Evolutionary conservation across 2,329 filamentous ascomycete genomes (phyloP).

Genomic region (Coleophoma cylindrospora): DNA sequence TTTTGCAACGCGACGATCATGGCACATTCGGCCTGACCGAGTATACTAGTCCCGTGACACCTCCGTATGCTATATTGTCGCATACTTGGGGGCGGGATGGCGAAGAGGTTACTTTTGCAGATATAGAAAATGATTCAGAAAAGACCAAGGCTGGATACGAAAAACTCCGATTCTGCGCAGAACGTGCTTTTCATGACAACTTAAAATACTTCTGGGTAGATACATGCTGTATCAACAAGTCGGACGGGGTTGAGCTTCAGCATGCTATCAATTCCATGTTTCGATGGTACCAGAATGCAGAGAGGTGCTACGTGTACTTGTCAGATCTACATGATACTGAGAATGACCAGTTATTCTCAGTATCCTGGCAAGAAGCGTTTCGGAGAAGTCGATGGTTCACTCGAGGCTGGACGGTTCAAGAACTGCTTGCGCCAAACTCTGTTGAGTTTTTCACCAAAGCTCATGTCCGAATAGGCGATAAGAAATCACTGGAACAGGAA

Average conservation of each 20-base stretch:
- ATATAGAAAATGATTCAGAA: conserved; percentile 2
- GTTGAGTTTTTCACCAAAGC: background rate
- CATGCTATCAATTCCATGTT: background rate
- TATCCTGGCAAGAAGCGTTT: background rate
- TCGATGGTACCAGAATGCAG: background rate
- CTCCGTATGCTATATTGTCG: conserved; percentile 16
- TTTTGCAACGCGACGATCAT: conserved; percentile 5
- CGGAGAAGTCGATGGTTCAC: background rate
- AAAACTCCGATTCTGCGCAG: conserved; percentile 8
- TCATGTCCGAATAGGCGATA: background rate
- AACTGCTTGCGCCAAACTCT: conserved; percentile 1
- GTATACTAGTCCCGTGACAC: conserved; percentile 12
- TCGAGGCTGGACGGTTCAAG: background rate
- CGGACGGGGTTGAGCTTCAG: background rate
- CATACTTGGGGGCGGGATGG: conserved; percentile 11
- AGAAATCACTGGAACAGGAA: background rate
- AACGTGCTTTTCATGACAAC: conserved; percentile 7
- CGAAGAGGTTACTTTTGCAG: conserved; percentile 8
- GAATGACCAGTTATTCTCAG: background rate
- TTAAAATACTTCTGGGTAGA: background rate
- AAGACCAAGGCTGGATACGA: conserved; percentile 8
- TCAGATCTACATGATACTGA: background rate
- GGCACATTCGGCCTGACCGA: conserved; percentile 11
- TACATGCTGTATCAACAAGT: conserved; percentile 8
- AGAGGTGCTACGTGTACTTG: background rate